Percentiles rank a stretch among this genome's conserved stretches.
Conservation (phyloP, 2,329 filamentous ascomycete species). For the Claviceps sp. region DNA sequence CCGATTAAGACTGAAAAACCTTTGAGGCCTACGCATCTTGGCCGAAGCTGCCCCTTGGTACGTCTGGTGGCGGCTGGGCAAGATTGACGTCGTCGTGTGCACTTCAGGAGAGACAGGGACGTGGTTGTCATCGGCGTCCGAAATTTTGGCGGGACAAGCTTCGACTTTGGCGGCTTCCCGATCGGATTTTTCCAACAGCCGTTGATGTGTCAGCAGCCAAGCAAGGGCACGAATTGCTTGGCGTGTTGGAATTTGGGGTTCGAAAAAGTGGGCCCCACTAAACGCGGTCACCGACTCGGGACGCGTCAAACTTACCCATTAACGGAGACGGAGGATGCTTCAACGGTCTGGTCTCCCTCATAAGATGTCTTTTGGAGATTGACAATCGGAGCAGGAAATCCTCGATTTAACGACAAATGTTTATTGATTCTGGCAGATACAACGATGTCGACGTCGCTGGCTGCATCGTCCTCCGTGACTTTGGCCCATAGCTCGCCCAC, state of each 20-base stretch:
- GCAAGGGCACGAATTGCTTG: no score
- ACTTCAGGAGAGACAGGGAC: slow-evolving; percentile 3
- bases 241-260: no score
- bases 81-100: slow-evolving; percentile 2
- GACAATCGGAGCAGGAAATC: no score
- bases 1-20: slow-evolving; percentile 54
- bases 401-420: not conserved
- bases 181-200: slow-evolving; percentile 17
- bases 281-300: slow-evolving; percentile 12
- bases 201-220: not conserved
- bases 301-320: slow-evolving; percentile 5
- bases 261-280: slow-evolving; percentile 11
- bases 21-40: slow-evolving; percentile 41
- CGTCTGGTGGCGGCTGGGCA: slow-evolving; percentile 3
- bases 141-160: slow-evolving; percentile 17
- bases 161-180: slow-evolving; percentile 8
- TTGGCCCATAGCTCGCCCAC: slow-evolving; percentile 38
- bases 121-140: slow-evolving; percentile 8
- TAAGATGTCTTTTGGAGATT: no score
- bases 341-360: no score
- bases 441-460: slow-evolving; percentile 32
- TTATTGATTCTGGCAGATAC: not conserved
- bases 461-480: slow-evolving; percentile 44
- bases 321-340: not conserved
- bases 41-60: slow-evolving; percentile 15